Conservation (phyloP, 257 asterid genomes). For the Lycium ferocissimum region DNA sequence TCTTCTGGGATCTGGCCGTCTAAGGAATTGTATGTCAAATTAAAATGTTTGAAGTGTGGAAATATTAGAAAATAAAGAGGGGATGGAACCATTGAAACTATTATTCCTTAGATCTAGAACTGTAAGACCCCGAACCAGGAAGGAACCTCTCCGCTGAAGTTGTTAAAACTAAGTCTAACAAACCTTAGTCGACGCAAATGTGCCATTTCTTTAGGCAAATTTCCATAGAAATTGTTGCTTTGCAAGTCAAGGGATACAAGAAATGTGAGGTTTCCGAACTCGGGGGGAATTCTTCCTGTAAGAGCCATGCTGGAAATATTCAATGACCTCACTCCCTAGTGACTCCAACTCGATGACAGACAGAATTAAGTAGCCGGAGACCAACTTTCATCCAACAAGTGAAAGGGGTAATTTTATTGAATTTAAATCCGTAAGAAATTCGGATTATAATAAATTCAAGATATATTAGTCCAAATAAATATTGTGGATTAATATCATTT, state of each 20-base stretch:
- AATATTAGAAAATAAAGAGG: slow-evolving; percentile 18
- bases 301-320: neutral
- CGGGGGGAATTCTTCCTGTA: neutral
- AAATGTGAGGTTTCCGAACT: neutral
- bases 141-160: slow-evolving; percentile 39
- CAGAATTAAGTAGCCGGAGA: neutral
- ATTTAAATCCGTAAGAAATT: too few relatives aligned
- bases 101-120: slow-evolving; percentile 31
- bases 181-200: slow-evolving; percentile 24
- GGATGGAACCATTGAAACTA: slow-evolving; percentile 29
- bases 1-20: slow-evolving; percentile 1
- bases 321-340: neutral
- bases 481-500: too few relatives aligned
- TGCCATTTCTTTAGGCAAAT: slow-evolving; percentile 38
- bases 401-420: too few relatives aligned
- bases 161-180: slow-evolving; percentile 29
- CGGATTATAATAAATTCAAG: too few relatives aligned
- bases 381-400: neutral
- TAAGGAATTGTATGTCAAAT: neutral
- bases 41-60: slow-evolving; percentile 24
- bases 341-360: neutral
- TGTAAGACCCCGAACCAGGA: slow-evolving; percentile 34
- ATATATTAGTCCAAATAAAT: too few relatives aligned
- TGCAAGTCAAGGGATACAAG: neutral
- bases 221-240: neutral